Conservation (phyloP, 495 filamentous ascomycete species). For the Aspergillus diversus region DNA sequence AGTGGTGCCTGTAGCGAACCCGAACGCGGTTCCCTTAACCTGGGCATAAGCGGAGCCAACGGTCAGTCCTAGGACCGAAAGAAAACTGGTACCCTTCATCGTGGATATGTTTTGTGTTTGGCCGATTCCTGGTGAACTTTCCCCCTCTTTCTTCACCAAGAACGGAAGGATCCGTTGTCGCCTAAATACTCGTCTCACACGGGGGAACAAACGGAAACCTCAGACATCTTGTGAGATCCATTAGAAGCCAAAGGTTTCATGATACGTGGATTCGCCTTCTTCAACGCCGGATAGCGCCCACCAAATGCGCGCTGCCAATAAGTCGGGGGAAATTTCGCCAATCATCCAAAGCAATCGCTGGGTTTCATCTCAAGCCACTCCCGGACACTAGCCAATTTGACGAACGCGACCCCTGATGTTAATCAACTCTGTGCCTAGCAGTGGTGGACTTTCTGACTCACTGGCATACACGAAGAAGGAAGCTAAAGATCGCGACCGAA, state of each 20-base stretch:
- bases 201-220: neutral
- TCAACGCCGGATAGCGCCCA: neutral
- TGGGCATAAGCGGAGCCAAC: constrained; percentile 19
- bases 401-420: neutral
- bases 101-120: neutral
- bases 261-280: neutral
- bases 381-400: neutral
- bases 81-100: too few relatives aligned
- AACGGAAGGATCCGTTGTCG: neutral
- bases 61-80: neutral
- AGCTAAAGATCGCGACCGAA: too few relatives aligned
- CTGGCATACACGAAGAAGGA: too few relatives aligned
- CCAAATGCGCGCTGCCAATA: neutral
- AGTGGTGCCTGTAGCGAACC: constrained; percentile 52
- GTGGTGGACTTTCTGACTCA: too few relatives aligned
- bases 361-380: neutral
- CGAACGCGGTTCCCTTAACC: constrained; percentile 47
- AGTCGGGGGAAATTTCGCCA: neutral
- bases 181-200: neutral
- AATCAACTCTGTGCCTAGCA: neutral
- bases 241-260: neutral
- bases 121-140: too few relatives aligned
- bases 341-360: neutral
- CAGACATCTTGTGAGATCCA: neutral
- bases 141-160: too few relatives aligned